These are phyloP conservation scores for Acanthamoeba culbertsoni DNA, from an alignment of 208 protist species.

Conservation along the genomic window DNA sequence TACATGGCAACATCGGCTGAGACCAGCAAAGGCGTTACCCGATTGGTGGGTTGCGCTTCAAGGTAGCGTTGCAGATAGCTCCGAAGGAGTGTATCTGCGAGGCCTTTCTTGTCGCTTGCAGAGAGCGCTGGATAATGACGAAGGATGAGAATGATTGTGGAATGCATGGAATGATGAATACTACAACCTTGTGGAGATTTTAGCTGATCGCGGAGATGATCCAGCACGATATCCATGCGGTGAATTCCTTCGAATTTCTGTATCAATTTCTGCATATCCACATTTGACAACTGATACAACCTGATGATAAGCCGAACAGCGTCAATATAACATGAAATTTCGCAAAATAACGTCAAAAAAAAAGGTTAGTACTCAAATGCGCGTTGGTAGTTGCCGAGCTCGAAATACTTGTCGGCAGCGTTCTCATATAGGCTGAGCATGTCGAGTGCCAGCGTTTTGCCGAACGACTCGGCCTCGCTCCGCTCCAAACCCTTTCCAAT, in stretches of 20 bases:
- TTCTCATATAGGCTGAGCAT: not conserved
- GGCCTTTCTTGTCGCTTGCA: not conserved
- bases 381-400: not conserved
- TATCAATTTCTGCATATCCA: not conserved
- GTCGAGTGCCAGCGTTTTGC: conserved; percentile 17
- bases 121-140: not conserved
- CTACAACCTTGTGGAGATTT: not conserved
- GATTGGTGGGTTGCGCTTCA: not conserved
- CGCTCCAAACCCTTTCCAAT: not conserved
- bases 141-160: not conserved
- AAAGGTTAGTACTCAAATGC: not conserved
- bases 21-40: not conserved
- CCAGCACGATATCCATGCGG: not conserved
- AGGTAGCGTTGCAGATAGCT: not conserved
- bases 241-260: not conserved
- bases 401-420: not conserved
- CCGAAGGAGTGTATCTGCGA: not conserved
- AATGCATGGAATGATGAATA: not conserved
- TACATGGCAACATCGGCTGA: not conserved
- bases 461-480: not conserved
- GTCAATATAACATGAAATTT: no score
- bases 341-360: no score
- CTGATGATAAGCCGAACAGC: no score
- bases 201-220: not conserved
- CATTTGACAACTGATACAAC: not conserved